Evolutionary conservation across 805 yeast species (phyloP), one percentile per base, ranked within the genome.

Genomic region (Saccharomycopsis guyanensis): DNA sequence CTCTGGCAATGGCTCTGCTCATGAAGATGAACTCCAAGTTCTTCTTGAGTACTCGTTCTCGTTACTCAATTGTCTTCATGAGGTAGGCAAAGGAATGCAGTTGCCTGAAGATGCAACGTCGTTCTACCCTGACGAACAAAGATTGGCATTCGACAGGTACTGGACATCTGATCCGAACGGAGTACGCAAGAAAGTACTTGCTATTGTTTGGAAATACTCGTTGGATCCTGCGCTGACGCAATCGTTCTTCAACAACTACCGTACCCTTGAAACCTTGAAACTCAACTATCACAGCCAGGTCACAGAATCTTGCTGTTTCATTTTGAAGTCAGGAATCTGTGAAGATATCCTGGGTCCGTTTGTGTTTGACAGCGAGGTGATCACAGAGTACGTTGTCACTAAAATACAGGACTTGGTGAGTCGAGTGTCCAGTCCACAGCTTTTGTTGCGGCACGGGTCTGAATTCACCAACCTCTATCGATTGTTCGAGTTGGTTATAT

Each of bases 261-360:
- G 57, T 63, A 10, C 58, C 66, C 15, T 69, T 75, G 44, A 66
- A 79, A 0, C 56, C 71, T 33, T 63, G 68, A 2, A 63, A 61
- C 39, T 45, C 18, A 48, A 43, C 36, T 45, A 45, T 25, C 49
- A 45, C 47, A 56, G 76, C 0, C 67, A 70, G 3, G 64, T 83
- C 1, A 72, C 82, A 4, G 93, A 85, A 53, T 74, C 72, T 23
- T 71, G 83, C 23, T 76, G 87, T 49, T 65, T 69, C 4, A 73
- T 87, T 2, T 69, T 86, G 53, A 79, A 76, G 54, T 55, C 66
- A 13, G 94, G 94, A 1, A 61, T 86, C 13, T 62, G 75, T 3
- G 95, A 86, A 56, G 59, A 68, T 3, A 60, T 76, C 3, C 67
- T 73, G 16, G 88, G 88, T 0, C 86, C 93, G 0, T 85, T 83